These are phyloP conservation scores for Parastagonospora avenae DNA, from an alignment of 2,329 filamentous ascomycete species.

Conservation along the genomic window DNA sequence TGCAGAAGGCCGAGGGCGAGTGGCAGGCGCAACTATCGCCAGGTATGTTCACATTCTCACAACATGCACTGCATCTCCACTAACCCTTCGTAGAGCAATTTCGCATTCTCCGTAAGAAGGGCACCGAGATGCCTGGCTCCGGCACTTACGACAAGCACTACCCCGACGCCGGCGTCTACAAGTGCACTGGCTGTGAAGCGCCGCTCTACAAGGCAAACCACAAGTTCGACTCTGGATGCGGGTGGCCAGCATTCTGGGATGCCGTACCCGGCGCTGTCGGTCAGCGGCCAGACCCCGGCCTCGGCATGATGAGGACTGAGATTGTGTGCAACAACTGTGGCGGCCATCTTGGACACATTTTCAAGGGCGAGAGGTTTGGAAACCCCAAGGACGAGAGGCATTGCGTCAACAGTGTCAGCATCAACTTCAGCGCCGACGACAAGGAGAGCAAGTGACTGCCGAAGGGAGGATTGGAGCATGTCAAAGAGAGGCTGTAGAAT, in stretches of 20 bases:
- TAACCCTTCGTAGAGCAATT: constrained; percentile 76
- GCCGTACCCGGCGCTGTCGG: constrained; percentile 89
- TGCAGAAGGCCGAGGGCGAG: constrained; percentile 79
- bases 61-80: not conserved
- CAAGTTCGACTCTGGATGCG: constrained; percentile 96
- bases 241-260: constrained; percentile 98
- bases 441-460: constrained; percentile 51
- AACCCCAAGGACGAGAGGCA: constrained; percentile 95
- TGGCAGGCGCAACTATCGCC: constrained; percentile 85
- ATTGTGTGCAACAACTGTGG: constrained; percentile 96
- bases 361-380: constrained; percentile 82
- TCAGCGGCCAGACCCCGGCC: constrained; percentile 73
- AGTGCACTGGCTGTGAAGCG: constrained; percentile 81
- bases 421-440: constrained; percentile 80
- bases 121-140: constrained; percentile 80
- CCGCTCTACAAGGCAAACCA: constrained; percentile 91
- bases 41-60: constrained; percentile 52
- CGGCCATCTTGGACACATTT: constrained; percentile 88
- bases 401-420: constrained; percentile 91
- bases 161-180: constrained; percentile 77
- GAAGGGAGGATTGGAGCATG: not conserved
- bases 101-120: constrained; percentile 87
- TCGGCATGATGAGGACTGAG: constrained; percentile 87
- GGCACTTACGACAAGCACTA: constrained; percentile 90
- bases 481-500: constrained; percentile 8